Evolutionary conservation across 2,329 filamentous ascomycete genomes (phyloP).

Genomic region (Pestalotiopsis sp.): DNA sequence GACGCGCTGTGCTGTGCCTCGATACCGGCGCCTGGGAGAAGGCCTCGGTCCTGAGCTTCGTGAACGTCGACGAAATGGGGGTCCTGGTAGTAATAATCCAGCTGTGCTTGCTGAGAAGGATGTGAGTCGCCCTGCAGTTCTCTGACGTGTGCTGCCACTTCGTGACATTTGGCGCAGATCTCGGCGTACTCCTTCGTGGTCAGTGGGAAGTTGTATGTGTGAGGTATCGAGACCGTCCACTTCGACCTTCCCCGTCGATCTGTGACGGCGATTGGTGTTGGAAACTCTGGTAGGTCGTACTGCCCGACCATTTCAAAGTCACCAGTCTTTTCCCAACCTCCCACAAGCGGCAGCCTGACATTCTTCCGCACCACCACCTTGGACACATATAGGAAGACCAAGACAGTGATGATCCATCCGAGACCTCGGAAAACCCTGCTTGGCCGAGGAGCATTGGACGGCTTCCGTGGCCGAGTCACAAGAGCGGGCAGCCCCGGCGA

Average conservation of each 20-base stretch:
- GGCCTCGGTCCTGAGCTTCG: constrained; percentile 68
- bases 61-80: constrained; percentile 73
- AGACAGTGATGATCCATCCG: constrained; percentile 54
- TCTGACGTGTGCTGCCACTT: constrained; percentile 63
- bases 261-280: constrained; percentile 71
- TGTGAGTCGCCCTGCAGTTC: constrained; percentile 48
- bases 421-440: constrained; percentile 60
- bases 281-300: constrained; percentile 68
- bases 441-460: constrained; percentile 57
- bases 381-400: constrained; percentile 55
- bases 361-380: constrained; percentile 34
- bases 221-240: constrained; percentile 84
- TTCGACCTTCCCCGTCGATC: constrained; percentile 66
- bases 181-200: constrained; percentile 66
- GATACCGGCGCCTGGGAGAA: constrained; percentile 54
- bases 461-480: constrained; percentile 66
- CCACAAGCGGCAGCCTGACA: constrained; percentile 32
- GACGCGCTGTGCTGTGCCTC: constrained; percentile 41
- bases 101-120: constrained; percentile 46
- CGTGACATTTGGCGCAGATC: constrained; percentile 69
- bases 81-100: constrained; percentile 64
- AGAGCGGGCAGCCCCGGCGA: constrained; percentile 73
- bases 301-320: constrained; percentile 70
- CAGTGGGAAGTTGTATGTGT: constrained; percentile 68
- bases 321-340: constrained; percentile 43